Percentiles rank a stretch among this genome's conserved stretches.
These are phyloP conservation scores for Solioccasus polychromus DNA, from an alignment of 768 basidiomycete species.

Conservation along the genomic window DNA sequence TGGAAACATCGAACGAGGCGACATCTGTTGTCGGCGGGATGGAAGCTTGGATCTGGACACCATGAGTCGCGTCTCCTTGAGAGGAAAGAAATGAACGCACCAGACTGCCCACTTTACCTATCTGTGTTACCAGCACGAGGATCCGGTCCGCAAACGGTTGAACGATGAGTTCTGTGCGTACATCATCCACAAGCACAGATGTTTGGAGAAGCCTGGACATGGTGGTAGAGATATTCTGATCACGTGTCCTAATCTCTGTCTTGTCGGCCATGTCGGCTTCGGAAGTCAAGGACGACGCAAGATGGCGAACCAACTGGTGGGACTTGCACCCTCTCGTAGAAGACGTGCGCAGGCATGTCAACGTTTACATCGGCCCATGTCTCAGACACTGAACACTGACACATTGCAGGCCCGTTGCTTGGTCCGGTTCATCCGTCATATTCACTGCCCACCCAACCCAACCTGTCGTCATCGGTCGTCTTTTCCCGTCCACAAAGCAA, in stretches of 20 bases:
- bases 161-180: constrained; percentile 69
- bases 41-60: constrained; percentile 70
- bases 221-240: background rate
- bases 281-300: constrained; percentile 38
- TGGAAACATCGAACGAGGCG: constrained; percentile 34
- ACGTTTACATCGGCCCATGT: background rate
- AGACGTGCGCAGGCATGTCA: constrained; percentile 48
- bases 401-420: constrained; percentile 57
- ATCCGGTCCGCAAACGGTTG: constrained; percentile 79
- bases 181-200: constrained; percentile 50
- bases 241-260: background rate
- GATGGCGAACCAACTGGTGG: constrained; percentile 73
- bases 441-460: constrained; percentile 65
- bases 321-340: constrained; percentile 64
- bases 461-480: constrained; percentile 56
- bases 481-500: constrained; percentile 69
- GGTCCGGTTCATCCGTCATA: constrained; percentile 68
- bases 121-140: constrained; percentile 85
- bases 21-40: constrained; percentile 63
- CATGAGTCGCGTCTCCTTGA: constrained; percentile 4
- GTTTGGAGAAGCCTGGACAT: constrained; percentile 39
- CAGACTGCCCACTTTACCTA: constrained; percentile 86
- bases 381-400: background rate
- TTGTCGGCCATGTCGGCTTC: constrained; percentile 20
- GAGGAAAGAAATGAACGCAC: constrained; percentile 40